Conservation (phyloP, 2,329 filamentous ascomycete species). For the Sordariomycetes sp. region DNA sequence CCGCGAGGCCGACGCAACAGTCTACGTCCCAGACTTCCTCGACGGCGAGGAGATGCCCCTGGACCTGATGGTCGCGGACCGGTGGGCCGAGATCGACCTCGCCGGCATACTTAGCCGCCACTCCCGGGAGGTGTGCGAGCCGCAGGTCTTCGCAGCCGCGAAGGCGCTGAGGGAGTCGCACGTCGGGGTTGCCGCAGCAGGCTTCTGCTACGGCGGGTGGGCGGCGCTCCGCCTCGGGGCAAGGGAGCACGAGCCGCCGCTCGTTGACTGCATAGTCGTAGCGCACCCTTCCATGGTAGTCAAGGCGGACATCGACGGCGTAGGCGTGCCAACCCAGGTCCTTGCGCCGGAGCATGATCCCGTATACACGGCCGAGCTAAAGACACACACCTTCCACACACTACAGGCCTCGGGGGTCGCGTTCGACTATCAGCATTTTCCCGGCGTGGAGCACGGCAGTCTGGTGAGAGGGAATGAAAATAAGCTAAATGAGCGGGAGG, state of each 20-base stretch:
- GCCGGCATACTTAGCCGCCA: conserved; percentile 24
- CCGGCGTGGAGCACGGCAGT: conserved; percentile 5
- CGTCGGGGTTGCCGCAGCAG: conserved; percentile 28
- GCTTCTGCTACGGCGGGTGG: conserved; percentile 43
- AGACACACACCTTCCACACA: conserved; percentile 10
- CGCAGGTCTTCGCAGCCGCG: conserved; percentile 27
- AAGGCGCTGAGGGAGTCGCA: conserved; percentile 20
- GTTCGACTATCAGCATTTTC: conserved; percentile 8
- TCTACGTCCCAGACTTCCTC: conserved; percentile 28
- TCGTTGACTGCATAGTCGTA: conserved; percentile 32
- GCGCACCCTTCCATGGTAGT: conserved; percentile 33
- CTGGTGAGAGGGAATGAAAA: conserved; percentile 2
- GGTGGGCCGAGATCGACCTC: conserved; percentile 24
- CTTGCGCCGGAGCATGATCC: conserved; percentile 36
- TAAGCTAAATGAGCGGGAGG: conserved; percentile 1
- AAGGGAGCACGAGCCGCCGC: conserved; percentile 14
- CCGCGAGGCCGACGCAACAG: conserved; percentile 28
- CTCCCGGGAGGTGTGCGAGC: conserved; percentile 23
- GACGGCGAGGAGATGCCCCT: conserved; percentile 19
- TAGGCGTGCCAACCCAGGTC: conserved; percentile 38
- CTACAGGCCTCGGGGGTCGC: conserved; percentile 4
- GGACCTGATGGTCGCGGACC: conserved; percentile 16
- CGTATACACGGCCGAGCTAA: conserved; percentile 29
- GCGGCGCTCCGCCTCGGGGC: conserved; percentile 33
- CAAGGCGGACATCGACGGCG: conserved; percentile 30